Evolutionary conservation across 257 asterid species (phyloP), one percentile per base, ranked within the genome.

Genomic region (Scutellaria barbata): DNA sequence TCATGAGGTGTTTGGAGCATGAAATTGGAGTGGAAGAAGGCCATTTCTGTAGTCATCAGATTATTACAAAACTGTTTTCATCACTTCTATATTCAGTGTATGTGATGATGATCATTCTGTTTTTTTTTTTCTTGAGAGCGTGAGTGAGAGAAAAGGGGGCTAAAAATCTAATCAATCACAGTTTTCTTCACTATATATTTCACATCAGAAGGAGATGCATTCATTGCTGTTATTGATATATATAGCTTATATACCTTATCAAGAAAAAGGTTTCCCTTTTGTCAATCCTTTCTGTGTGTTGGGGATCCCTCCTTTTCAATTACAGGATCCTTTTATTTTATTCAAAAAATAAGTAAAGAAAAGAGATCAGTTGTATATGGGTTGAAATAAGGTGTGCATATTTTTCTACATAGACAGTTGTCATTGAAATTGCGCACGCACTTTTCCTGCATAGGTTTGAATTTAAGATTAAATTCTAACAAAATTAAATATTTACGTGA

Each of bases 21-120:
- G 80, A 90, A 92, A 87, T 88, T 88, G 75, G 98, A 40, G 63
- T 92, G 90, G 84, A 85, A 92, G 83, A 90, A 92, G 59, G 87
- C 91, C 98, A 92, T 92, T 81, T 81, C 76, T 22, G 75, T 51
- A 22, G 13, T 77, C 71, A 60, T 73, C 48, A 47, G 8, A 25
- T 18, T 3, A 40, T 18, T 61, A 22, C 14, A n/a, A 14, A 6
- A 52, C 52, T 5, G 10, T 37, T 47, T 74, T 30, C 70, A 74
- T 74, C 72, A 68, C 67, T 55, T 33, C 22, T 63, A 42, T 59
- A 66, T 73, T 73, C 69, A 78, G 12, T 57, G 63, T 51, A 69
- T 76, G 46, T 66, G 73, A 53, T 68, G 35, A 20, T 69, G 78
- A 79, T n/a, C n/a, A n/a, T n/a, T n/a, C n/a, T n/a, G n/a, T n/a